Evolutionary conservation across 768 basidiomycete species (phyloP).

Genomic region (Hericium alpestre): DNA sequence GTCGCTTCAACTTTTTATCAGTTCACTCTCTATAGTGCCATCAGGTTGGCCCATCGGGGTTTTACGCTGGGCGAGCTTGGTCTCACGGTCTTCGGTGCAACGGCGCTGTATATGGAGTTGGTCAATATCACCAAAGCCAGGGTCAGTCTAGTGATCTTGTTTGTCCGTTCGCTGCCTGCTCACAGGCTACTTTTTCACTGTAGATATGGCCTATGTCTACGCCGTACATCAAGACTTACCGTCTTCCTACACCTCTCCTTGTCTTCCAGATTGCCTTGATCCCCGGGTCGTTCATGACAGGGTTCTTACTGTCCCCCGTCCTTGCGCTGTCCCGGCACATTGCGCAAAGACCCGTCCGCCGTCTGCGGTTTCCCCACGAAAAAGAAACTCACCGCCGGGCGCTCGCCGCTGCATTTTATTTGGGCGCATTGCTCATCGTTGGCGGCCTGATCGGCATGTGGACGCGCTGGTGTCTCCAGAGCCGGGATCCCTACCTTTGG

Average conservation of each 20-base stretch:
- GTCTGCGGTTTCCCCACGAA: constrained; percentile 74
- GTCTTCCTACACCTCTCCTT: constrained; percentile 84
- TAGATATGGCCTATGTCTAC: constrained; percentile 76
- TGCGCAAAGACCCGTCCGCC: constrained; percentile 74
- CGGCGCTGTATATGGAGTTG: constrained; percentile 77
- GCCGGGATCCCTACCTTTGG: constrained; percentile 86
- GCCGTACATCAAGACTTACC: constrained; percentile 82
- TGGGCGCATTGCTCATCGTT: constrained; percentile 66
- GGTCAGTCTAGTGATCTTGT: constrained; percentile 33
- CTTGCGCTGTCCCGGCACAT: constrained; percentile 87
- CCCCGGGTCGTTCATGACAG: constrained; percentile 84
- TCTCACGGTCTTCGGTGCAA: constrained; percentile 80
- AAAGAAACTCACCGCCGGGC: constrained; percentile 72
- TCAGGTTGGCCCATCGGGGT: constrained; percentile 85
- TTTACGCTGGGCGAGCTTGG: constrained; percentile 94
- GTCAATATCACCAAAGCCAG: constrained; percentile 74
- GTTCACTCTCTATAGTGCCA: constrained; percentile 78
- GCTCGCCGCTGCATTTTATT: constrained; percentile 78
- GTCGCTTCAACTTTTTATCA: constrained; percentile 78
- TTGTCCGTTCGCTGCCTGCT: neutral
- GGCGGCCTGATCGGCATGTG: constrained; percentile 81
- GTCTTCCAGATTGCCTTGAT: constrained; percentile 89
- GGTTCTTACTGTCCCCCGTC: constrained; percentile 88
- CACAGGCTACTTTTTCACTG: constrained; percentile 1
- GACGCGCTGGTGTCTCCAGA: constrained; percentile 78